Evolutionary conservation across 805 yeast species (phyloP), one percentile per base, ranked within the genome.

Genomic region (Metschnikowia picachoensis): DNA sequence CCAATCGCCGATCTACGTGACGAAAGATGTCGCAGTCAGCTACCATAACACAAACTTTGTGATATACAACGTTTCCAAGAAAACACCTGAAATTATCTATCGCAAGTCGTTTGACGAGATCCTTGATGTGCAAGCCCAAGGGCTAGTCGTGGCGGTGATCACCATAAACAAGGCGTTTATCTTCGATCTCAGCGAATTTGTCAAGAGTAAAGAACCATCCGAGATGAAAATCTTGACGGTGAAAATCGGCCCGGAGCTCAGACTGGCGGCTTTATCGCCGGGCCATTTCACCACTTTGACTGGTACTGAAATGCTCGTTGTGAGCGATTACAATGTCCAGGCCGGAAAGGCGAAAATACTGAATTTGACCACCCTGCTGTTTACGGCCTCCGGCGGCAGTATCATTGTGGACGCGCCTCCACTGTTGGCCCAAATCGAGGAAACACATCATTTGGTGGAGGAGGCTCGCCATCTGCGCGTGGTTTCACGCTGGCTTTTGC

Each of bases 341-440:
- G 17, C 41, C n/a, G 35, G 28, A 13, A 16, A n/a, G n/a, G 16
- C 37, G 10, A 20, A 33, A 8, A 32, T 27, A 10, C 28, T 8
- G 17, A 28, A 28, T 8, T 15, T 45, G 15, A 13, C 28, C 8
- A 2, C 13, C 13, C 10, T 38, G 11, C 9, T 16, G 9, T 45
- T 27, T 32, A 12, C 51, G 11, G 39, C 49, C 17, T 20, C 50
- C 0, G 53, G 55, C 8, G 47, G 46, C 15, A 52, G 57, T n/a
- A 42, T 66, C 14, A 53, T 68, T 15, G 59, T 66, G 5, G 64
- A 70, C 46, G 63, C 60, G 35, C 73, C 73, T 7, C 58, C 57
- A 20, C 60, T 68, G 6, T 48, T 60, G 37, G 48, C 53, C 11
- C 51, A 61, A 4, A 54, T 64, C 28, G 64, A 62, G 31, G 59